Evolutionary conservation across 2,329 filamentous ascomycete species (phyloP), one percentile per base, ranked within the genome.

Genomic region (Massarina eburnea): DNA sequence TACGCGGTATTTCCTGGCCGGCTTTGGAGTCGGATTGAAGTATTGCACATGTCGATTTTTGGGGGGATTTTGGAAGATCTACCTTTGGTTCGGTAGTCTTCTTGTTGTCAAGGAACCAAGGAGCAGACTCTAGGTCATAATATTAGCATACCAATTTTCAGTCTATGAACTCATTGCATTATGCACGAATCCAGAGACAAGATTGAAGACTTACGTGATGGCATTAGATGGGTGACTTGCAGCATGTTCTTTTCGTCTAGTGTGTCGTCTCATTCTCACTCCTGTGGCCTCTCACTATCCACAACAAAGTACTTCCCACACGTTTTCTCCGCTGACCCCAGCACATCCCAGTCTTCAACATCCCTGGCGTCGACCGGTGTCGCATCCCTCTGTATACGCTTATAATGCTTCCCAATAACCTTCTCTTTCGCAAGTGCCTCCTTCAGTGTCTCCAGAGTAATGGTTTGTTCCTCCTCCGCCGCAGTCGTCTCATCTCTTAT

Each of bases 271-370:
- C 24, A 14, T 14, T 6, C 8, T 52, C 47, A 67, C 41, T 67
- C 62, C 19, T 58, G 57, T 6, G 62, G 52, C 43, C 77, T 79
- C 26, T 76, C 77, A 54, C 80, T 84, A 52, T 89, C 81, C 2
- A 94, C 89, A 7, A 92, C 83, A 57, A 95, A 92, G 60, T 85
- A 95, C 54, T 79, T 81, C 12, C 88, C 88, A 4, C 80, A 80
- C 43, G 77, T 89, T 59, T 80, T 82, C 14, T 80, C 76, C 0
- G 89, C 88, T 43, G 80, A 79, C 1, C 77, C 78, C 38, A 94
- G 67, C 0, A 86, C 83, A 73, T 94, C 80, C 82, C 89, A 92
- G 50, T 82, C 73, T 71, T 86, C 83, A 1, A 73, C 76, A 12
- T 76, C 73, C 3, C 71, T 59, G 3, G 63, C 66, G 29, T 69